A percentile compares a stretch with the other conserved stretches of the same genome.
Conservation (phyloP, 306 rosid genomes). For the Psophocarpus tetragonolobus region DNA sequence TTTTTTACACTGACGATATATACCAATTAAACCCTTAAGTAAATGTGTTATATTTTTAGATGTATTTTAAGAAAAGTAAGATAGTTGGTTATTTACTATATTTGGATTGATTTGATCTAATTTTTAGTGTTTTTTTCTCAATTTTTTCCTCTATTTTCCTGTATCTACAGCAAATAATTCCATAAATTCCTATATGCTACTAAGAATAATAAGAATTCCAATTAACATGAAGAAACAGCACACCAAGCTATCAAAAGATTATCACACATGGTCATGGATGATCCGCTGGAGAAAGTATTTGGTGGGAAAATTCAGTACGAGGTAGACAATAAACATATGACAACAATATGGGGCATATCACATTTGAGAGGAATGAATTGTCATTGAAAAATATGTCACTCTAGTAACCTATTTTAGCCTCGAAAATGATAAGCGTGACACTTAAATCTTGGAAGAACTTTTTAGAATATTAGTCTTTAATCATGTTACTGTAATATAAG, state of each 20-base stretch:
- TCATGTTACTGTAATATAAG: no score
- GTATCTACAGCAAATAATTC: not conserved
- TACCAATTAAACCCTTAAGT: no score
- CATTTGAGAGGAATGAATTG: not conserved
- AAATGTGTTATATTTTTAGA: no score
- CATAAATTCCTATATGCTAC: not conserved
- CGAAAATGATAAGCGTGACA: no score
- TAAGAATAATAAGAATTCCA: not conserved
- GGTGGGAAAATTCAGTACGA: not conserved
- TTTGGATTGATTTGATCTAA: not conserved
- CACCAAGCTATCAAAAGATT: not conserved
- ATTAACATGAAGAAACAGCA: not conserved
- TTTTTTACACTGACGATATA: no score
- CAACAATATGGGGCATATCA: not conserved
- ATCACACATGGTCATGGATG: not conserved
- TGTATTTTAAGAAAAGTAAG: not conserved
- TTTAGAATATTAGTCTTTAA: no score
- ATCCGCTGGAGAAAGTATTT: not conserved
- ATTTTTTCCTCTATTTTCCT: no score
- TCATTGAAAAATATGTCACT: no score
- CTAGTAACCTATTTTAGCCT: no score
- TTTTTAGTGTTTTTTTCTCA: not conserved
- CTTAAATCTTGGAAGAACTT: no score
- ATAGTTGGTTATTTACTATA: not conserved
- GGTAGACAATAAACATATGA: not conserved